Conservation (phyloP, 345 rosid genomes). For the Citrus hindsii region DNA sequence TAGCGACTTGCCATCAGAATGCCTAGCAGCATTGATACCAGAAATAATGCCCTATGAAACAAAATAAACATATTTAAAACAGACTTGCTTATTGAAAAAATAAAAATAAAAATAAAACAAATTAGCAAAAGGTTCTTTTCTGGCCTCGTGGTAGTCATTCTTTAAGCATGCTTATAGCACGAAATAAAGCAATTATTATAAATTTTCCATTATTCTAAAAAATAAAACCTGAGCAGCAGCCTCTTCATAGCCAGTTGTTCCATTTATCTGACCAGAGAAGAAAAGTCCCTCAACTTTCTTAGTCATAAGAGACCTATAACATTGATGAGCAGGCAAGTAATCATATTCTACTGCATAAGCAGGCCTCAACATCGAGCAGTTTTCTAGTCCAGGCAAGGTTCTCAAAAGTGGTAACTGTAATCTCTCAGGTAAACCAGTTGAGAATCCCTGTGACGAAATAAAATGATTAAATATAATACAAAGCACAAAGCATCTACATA, state of each 20-base stretch:
- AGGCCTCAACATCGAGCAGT: slow-evolving; percentile 94
- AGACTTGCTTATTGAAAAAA: neutral
- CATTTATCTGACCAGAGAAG: slow-evolving; percentile 98
- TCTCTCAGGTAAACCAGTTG: slow-evolving; percentile 95
- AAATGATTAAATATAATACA: neutral
- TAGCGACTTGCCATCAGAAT: slow-evolving; percentile 71
- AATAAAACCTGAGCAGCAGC: slow-evolving; percentile 95
- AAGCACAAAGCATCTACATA: neutral
- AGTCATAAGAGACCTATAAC: slow-evolving; percentile 94
- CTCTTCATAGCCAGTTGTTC: slow-evolving; percentile 98
- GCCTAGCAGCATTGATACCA: slow-evolving; percentile 94
- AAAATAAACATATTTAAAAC: neutral
- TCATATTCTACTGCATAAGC: slow-evolving; percentile 99
- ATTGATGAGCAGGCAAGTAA: slow-evolving; percentile 93
- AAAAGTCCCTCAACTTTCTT: slow-evolving; percentile 89
- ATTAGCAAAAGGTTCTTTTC: neutral
- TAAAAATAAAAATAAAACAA: slow-evolving; percentile 2
- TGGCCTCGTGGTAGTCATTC: neutral
- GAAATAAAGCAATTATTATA: slow-evolving; percentile 3
- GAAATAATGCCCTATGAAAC: slow-evolving; percentile 74
- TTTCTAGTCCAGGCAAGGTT: slow-evolving; percentile 97
- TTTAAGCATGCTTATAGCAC: neutral
- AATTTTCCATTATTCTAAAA: slow-evolving; percentile 10
- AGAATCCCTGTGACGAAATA: slow-evolving; percentile 68
- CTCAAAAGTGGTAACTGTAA: slow-evolving; percentile 94